These are phyloP conservation scores for Cryptococcus hybrid DNA, from an alignment of 1,284 basidiomycete genomes.

Conservation along the genomic window DNA sequence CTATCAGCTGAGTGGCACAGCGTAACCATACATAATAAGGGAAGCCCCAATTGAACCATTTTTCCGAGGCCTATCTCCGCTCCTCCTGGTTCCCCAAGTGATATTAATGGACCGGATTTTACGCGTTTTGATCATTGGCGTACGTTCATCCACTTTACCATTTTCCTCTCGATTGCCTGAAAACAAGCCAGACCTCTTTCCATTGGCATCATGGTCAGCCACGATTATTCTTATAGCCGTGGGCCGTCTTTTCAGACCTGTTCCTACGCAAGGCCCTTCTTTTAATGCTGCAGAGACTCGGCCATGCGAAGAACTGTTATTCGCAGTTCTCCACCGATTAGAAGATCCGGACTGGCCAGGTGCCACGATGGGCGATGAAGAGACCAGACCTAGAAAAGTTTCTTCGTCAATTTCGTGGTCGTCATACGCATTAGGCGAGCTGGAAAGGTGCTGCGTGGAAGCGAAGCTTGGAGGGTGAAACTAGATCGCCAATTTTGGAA, in stretches of 20 bases:
- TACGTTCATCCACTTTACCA: slow-evolving; percentile 25
- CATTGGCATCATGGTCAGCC: slow-evolving; percentile 4
- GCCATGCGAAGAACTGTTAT: too few relatives aligned
- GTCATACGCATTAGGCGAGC: too few relatives aligned
- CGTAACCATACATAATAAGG: slow-evolving; percentile 34
- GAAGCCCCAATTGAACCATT: slow-evolving; percentile 37
- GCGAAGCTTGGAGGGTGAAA: too few relatives aligned
- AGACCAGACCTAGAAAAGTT: too few relatives aligned
- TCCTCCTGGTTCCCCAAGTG: slow-evolving; percentile 15
- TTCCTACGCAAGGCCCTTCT: too few relatives aligned
- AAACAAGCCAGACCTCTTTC: neutral
- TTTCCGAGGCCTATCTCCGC: slow-evolving; percentile 33
- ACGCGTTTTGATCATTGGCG: slow-evolving; percentile 47
- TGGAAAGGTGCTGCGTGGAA: too few relatives aligned
- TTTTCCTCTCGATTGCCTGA: neutral
- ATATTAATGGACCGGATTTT: slow-evolving; percentile 33
- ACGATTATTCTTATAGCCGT: slow-evolving; percentile 36
- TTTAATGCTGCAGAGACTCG: too few relatives aligned
- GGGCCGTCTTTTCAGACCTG: slow-evolving; percentile 27
- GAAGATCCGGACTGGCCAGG: too few relatives aligned
- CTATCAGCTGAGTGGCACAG: neutral
- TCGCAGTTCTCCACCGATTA: too few relatives aligned
- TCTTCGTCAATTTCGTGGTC: too few relatives aligned
- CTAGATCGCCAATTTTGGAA: too few relatives aligned
- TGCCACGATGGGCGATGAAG: too few relatives aligned